Conservation (phyloP, 352 stramenopile genomes). For the Phytophthora macrochlamydospora region DNA sequence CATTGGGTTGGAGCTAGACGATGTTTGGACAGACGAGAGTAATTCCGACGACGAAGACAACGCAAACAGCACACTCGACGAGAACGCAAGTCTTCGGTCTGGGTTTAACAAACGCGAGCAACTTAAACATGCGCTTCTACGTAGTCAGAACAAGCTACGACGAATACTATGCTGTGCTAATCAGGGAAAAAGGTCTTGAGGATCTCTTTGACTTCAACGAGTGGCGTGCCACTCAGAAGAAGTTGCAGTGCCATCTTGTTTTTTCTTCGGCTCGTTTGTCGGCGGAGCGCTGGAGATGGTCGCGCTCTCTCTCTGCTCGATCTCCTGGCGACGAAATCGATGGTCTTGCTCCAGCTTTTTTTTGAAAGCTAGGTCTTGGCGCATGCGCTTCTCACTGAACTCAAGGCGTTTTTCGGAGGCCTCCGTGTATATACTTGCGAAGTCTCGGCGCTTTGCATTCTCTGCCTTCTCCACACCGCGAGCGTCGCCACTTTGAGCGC, state of each 20-base stretch:
- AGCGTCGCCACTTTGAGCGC: neutral
- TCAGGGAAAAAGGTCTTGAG: too few relatives aligned
- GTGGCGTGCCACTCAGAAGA: neutral
- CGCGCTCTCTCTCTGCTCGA: constrained; percentile 3
- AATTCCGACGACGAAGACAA: constrained; percentile 1
- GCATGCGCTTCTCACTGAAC: constrained; percentile 4
- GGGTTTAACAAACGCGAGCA: too few relatives aligned
- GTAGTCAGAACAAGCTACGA: too few relatives aligned
- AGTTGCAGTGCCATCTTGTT: constrained; percentile 2
- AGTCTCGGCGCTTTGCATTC: constrained; percentile 4
- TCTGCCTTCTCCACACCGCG: constrained; percentile 4
- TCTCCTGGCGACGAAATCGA: neutral
- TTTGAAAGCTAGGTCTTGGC: neutral
- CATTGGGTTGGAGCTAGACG: neutral
- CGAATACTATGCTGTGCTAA: too few relatives aligned
- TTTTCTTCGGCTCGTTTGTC: constrained; percentile 4
- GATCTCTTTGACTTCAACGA: neutral
- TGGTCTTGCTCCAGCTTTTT: constrained; percentile 4
- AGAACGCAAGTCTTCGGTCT: too few relatives aligned
- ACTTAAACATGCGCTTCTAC: too few relatives aligned
- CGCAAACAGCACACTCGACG: too few relatives aligned
- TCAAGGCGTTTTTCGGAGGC: constrained; percentile 2
- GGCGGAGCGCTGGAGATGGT: neutral
- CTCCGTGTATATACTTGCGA: constrained; percentile 12
- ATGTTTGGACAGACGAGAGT: constrained; percentile 2